Conservation (phyloP, 495 filamentous ascomycete genomes). For the Cudoniella acicularis region DNA sequence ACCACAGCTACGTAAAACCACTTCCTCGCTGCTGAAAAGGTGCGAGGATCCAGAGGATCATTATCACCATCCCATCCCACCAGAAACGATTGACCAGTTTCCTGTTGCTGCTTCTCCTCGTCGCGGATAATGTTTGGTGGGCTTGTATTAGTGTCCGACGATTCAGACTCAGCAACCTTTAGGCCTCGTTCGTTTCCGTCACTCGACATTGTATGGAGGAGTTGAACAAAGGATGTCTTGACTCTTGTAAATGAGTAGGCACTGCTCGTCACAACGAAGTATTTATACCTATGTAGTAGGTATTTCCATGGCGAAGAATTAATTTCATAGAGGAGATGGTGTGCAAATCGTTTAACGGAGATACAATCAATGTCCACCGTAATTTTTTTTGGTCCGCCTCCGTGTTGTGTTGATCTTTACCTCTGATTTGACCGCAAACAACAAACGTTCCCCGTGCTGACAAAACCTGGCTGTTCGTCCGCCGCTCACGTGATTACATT, state of each 20-base stretch:
- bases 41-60: slow-evolving; percentile 69
- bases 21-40: slow-evolving; percentile 55
- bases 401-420: not conserved
- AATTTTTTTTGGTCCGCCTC: not conserved
- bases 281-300: not conserved
- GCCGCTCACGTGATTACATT: not conserved
- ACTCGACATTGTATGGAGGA: not conserved
- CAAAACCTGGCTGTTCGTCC: not conserved
- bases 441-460: not conserved
- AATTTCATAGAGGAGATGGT: too few species aligned
- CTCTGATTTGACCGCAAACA: not conserved
- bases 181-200: not conserved
- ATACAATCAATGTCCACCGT: not conserved
- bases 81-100: not conserved
- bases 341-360: not conserved
- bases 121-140: not conserved
- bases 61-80: slow-evolving; percentile 48
- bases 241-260: not conserved
- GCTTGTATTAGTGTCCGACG: not conserved
- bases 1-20: slow-evolving; percentile 49
- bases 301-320: not conserved
- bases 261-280: not conserved
- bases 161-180: not conserved
- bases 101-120: not conserved
- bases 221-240: not conserved